phyloP scores from a whole-genome alignment of 345 rosid genomes.

The Turritis glabra region DNA sequence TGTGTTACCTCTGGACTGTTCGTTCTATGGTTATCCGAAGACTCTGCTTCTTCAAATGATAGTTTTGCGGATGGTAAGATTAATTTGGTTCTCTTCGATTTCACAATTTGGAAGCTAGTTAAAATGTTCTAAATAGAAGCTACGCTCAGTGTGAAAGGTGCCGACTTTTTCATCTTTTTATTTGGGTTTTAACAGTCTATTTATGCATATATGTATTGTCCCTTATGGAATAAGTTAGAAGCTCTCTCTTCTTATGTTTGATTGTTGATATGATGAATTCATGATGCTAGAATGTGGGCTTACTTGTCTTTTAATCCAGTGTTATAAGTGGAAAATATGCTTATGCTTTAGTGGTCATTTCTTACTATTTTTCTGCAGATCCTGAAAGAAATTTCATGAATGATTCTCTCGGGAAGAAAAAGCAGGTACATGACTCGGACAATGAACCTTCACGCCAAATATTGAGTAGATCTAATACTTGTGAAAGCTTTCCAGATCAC shows the following conservation, averaged over 20 bases:
- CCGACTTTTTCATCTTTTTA: neutral
- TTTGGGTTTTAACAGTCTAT: neutral
- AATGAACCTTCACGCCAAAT: constrained; percentile 39
- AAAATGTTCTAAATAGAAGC: neutral
- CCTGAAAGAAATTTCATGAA: constrained; percentile 23
- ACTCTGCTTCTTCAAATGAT: constrained; percentile 21
- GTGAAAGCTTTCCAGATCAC: constrained; percentile 48
- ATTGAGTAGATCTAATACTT: constrained; percentile 40
- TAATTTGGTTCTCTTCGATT: neutral
- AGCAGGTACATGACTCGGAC: constrained; percentile 41
- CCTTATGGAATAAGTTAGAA: neutral
- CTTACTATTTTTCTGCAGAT: constrained; percentile 36
- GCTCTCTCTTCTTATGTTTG: constrained; percentile 16
- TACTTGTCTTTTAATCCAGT: neutral
- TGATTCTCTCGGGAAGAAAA: constrained; percentile 39
- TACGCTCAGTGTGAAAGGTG: neutral
- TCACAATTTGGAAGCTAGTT: neutral
- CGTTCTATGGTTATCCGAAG: constrained; percentile 16
- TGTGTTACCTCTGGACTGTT: neutral
- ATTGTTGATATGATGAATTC: constrained; percentile 6
- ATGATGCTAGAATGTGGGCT: constrained; percentile 1
- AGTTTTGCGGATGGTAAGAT: constrained; percentile 9
- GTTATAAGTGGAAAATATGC: neutral
- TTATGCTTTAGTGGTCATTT: constrained; percentile 21
- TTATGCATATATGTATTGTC: neutral